Base-by-base conservation (phyloP, 768 basidiomycete genomes). In the Austroboletus eburneus region DNA sequence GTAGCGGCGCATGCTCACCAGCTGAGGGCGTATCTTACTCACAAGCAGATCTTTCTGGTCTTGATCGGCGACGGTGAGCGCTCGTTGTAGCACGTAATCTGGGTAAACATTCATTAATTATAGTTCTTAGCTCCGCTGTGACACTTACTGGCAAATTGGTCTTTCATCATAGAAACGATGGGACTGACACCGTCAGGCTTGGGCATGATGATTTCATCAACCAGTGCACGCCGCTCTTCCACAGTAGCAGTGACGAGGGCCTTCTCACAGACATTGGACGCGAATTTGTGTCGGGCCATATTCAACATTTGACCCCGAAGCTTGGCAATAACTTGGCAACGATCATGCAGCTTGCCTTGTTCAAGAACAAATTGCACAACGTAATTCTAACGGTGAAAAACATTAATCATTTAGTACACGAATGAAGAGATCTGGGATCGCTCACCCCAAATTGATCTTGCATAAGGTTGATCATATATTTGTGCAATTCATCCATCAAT, bases 251-350 rank as follows among this genome's bases (percentile, higher is more conserved):
- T 80, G 23, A 82, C 64, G 29, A 95, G 75, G 5, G 91, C 91
- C 66, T 91, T 93, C 69, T 95, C 94, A 64, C 87, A 88, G 17
- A 97, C 95, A 59, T 99, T 98, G 5, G 93, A 96, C 5, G 91
- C 93, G 59, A 90, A 95, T 63, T 95, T 95, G 64, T 91, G 91
- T 43, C 83, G 79, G 1, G 91, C 79, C 76, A 94, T 81, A 50
- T 74, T 72, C 35, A 93, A 64, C 64, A 97, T 77, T 57, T 89
- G 84, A 3, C 90, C 90, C 9, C 75, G 79, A 42, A 97, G 74
- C 54, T 81, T 79, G 13, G 71, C 66, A 45, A 92, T 73, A 30
- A 96, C 77, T 45, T 76, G 68, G 3, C 73, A 70, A 42, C 78
- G 79, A 61, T 97, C 94, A 12, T 80, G 74, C 1, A 74, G 72